Percentiles rank a stretch among this genome's conserved stretches.
phyloP scores from a whole-genome alignment of 768 basidiomycete species.

The Mycena polygramma region DNA sequence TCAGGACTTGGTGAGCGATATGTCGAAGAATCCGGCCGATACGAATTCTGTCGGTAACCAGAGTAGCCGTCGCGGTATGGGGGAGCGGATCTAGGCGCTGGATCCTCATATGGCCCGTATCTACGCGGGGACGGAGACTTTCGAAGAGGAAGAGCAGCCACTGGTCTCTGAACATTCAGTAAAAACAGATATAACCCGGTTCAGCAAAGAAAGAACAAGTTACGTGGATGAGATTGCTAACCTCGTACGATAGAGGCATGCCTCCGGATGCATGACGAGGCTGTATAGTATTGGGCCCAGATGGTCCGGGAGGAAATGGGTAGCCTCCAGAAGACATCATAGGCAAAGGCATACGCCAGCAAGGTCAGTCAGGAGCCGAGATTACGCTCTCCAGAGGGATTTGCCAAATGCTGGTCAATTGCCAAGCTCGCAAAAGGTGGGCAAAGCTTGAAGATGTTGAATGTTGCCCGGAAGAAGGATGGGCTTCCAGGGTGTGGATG shows the following conservation, averaged over 20 bases:
- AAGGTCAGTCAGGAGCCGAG: conserved; percentile 32
- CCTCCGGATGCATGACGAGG: conserved; percentile 51
- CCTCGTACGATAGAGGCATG: conserved; percentile 52
- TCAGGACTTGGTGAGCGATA: conserved; percentile 68
- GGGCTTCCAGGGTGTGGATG: background rate
- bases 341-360: conserved; percentile 13
- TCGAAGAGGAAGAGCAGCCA: conserved; percentile 51
- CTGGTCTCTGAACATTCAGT: conserved; percentile 49
- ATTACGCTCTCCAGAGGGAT: conserved; percentile 8
- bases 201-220: conserved; percentile 19
- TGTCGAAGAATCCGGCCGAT: conserved; percentile 43
- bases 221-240: conserved; percentile 44
- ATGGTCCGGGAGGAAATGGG: conserved; percentile 50
- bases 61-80: conserved; percentile 56
- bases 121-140: conserved; percentile 65
- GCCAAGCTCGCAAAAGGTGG: background rate
- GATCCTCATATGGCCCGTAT: conserved; percentile 61
- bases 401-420: conserved; percentile 10
- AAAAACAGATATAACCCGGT: conserved; percentile 22
- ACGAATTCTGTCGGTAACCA: conserved; percentile 57
- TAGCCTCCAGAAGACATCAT: conserved; percentile 58
- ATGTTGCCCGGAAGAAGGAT: background rate
- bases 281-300: conserved; percentile 48
- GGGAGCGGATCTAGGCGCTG: conserved; percentile 52
- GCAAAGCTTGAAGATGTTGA: conserved; percentile 1